Percentiles rank a stretch among this genome's conserved stretches.
Conservation (phyloP, 345 rosid genomes). For the Abelmoschus esculentus region DNA sequence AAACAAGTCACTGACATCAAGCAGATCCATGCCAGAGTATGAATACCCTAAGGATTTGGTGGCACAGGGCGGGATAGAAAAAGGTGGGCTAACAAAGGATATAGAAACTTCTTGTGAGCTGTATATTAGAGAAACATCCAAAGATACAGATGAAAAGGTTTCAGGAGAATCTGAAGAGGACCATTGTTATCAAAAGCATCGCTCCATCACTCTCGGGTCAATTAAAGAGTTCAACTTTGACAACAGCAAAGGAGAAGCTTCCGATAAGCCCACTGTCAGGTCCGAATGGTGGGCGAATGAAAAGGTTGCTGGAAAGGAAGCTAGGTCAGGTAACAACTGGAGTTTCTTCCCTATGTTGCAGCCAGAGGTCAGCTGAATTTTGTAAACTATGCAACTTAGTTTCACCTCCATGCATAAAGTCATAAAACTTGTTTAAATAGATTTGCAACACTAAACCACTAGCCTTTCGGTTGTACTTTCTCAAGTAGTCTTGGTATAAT, state of each 20-base stretch:
- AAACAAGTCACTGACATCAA: constrained; percentile 31
- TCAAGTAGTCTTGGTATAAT: constrained; percentile 3
- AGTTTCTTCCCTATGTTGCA: constrained; percentile 78
- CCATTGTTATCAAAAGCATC: constrained; percentile 38
- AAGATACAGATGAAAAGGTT: constrained; percentile 26
- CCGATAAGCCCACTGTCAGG: constrained; percentile 37
- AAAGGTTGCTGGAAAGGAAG: constrained; percentile 61
- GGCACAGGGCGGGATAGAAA: constrained; percentile 16
- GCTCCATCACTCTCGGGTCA: constrained; percentile 60
- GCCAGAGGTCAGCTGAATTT: constrained; percentile 55
- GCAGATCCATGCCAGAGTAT: constrained; percentile 30
- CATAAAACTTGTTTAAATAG: not conserved
- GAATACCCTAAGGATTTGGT: constrained; percentile 26
- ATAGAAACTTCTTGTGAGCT: constrained; percentile 17
- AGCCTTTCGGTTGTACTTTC: constrained; percentile 14
- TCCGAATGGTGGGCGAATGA: constrained; percentile 88
- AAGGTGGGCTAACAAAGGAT: constrained; percentile 13
- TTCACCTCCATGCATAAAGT: not conserved
- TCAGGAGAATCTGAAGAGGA: constrained; percentile 47
- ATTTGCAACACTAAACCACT: constrained; percentile 5
- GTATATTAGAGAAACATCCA: constrained; percentile 21
- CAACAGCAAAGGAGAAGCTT: constrained; percentile 43
- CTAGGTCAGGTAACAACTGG: constrained; percentile 56
- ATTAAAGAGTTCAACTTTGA: constrained; percentile 84
- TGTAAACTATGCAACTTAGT: constrained; percentile 1